Evolutionary conservation across 345 rosid species (phyloP).

Genomic region (Citrus medica): DNA sequence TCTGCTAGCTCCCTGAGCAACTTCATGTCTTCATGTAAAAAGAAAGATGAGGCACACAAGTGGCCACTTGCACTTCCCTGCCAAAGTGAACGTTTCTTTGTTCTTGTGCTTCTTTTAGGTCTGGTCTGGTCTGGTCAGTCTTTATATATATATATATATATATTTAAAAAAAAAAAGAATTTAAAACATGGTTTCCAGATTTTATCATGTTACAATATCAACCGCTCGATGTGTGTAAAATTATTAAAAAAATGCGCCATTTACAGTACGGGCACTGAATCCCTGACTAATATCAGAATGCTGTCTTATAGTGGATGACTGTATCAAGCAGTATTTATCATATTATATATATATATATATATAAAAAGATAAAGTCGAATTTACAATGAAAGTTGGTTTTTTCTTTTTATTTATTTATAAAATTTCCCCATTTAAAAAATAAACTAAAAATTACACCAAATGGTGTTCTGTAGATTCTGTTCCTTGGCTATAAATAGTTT

Average conservation of each 20-base stretch:
- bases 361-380: background rate
- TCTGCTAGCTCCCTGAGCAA: background rate
- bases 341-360: no score
- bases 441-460: background rate
- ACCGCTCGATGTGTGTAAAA: background rate
- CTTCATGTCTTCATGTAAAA: background rate
- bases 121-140: background rate
- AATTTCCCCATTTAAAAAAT: background rate
- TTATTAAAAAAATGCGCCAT: background rate
- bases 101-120: slow-evolving; percentile 24
- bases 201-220: background rate
- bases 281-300: background rate
- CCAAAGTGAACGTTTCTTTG: slow-evolving; percentile 60
- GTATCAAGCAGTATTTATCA: background rate
- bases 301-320: background rate
- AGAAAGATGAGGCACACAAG: background rate
- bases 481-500: background rate
- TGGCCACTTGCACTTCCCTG: slow-evolving; percentile 24
- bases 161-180: background rate
- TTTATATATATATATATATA: no score
- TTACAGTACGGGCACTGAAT: background rate
- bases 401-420: background rate
- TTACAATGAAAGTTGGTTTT: background rate
- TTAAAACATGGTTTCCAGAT: background rate
- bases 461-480: background rate